Conservation (phyloP, 1,139 yeast genomes). For the Magnusiomyces fungicola region DNA sequence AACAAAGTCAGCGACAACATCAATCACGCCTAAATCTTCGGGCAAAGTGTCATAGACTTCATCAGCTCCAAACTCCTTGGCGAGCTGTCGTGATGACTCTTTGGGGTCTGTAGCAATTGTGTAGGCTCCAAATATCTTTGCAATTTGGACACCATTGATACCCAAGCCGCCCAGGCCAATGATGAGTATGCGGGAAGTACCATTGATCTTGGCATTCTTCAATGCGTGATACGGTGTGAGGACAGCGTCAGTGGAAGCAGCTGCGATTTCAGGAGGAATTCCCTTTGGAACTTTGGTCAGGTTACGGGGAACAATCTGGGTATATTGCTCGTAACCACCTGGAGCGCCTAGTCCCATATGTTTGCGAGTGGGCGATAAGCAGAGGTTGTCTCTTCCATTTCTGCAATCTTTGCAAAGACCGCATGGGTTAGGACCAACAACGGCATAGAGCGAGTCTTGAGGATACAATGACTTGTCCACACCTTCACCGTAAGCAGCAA, state of each 20-base stretch:
- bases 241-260: constrained; percentile 46
- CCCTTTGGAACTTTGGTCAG: constrained; percentile 40
- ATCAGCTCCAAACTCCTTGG: constrained; percentile 38
- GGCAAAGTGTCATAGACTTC: constrained; percentile 37
- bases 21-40: constrained; percentile 19
- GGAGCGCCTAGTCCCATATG: constrained; percentile 37
- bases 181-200: constrained; percentile 38
- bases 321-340: constrained; percentile 47
- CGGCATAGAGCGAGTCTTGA: constrained; percentile 37
- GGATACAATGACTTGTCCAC: constrained; percentile 30
- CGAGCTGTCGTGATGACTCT: constrained; percentile 30
- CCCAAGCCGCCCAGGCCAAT: constrained; percentile 49
- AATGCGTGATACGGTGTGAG: constrained; percentile 48
- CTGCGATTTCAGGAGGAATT: constrained; percentile 42
- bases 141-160: constrained; percentile 43
- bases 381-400: constrained; percentile 39
- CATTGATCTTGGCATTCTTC: constrained; percentile 32
- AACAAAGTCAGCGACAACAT: constrained; percentile 40
- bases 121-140: constrained; percentile 37
- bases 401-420: constrained; percentile 42
- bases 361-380: constrained; percentile 22
- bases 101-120: constrained; percentile 40
- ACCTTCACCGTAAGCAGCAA: constrained; percentile 55
- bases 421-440: constrained; percentile 39
- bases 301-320: constrained; percentile 29